Base-by-base conservation (phyloP, 2,329 filamentous ascomycete genomes). In the Penicillium sp. region DNA sequence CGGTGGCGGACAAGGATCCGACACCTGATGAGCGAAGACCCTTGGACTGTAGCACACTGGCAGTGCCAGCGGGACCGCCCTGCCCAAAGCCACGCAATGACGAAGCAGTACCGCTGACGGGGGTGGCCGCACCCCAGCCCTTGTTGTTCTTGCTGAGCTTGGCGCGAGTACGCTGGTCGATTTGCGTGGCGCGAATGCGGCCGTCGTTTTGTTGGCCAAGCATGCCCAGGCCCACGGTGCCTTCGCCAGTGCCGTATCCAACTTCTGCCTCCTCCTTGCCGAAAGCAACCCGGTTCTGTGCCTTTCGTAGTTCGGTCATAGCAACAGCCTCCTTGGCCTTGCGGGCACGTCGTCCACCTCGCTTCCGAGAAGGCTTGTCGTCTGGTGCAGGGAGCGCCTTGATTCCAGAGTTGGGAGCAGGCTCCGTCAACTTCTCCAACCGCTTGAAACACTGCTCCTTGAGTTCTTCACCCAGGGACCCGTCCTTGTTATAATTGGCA, bases 291-390 rank as follows among this genome's bases (percentile, higher is more conserved):
- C 95, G 87, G 79, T 99, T 99, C 78, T 98, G 95, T 4, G 92
- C 92, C 76, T 98, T 97, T 65, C 93, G 88, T 34, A 99, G 82
- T 57, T 99, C 95, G 0, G 95, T 99, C 92, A 97, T 96, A 61
- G 95, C 94, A 6, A 91, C 91, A 4, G 94, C 93, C 76, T 96
- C 95, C 83, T 99, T 99, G 61, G 94, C 94, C 76, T 96, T 96
- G 58, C 95, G 84, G 12, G 93, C 95, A 65, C 92, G 84, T 57
- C 94, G 84, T 54, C 95, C 95, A 75, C 95, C 95, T 65, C 95
- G 90, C 76, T 99, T 99, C 37, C 93, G 85, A 0, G 91, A 88
- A 1, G 92, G 95, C 75, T 98, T 99, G 77, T 99, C 95, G 72
- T 98, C 95, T 0, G 95, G 95, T 0, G 91, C 91, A 0, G 94